Evolutionary conservation across 768 basidiomycete species (phyloP), one percentile per base, ranked within the genome.

Genomic region (Suillus fuscotomentosus): DNA sequence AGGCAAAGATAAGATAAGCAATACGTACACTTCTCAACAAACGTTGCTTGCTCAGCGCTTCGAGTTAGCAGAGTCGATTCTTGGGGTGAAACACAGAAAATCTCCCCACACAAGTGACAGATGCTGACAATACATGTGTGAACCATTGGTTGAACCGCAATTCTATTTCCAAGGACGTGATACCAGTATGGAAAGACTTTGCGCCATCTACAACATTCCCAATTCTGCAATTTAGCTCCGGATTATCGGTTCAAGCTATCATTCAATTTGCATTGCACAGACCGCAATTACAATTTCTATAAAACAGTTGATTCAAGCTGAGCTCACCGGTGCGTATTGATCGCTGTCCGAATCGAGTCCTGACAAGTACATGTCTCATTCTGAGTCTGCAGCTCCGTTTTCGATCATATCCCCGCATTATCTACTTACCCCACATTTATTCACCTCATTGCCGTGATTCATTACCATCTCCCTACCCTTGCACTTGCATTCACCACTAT

Each of bases 1-100:
- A 41, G 14, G 15, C 38, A 57, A 56, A 59, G 56, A 59, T 59
- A 59, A 59, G 56, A 59, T 59, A 59, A 59, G 56, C 31, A 31
- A 31, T 31, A 41, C 14, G 9, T 8, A 38, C 11, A n/a, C 9
- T 17, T 22, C 20, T 38, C 5, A 24, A 55, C 20, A 22, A 36
- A 56, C 27, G 36, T 56, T 31, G 31, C 6, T 31, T 7, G 31
- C 31, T 27, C 27, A 4, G 27, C 27, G 27, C 27, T 27, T 27
- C 27, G 27, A 3, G 3, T 27, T 27, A 27, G 27, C 27, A 27
- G 27, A 27, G 27, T 27, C 27, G 2, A 27, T 3, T 27, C 27
- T 27, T 27, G 27, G 27, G 27, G 27, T 27, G 27, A 27, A 27
- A 27, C 27, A 27, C 3, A 27, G 27, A 3, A 31, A 6, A 31